Base-by-base conservation (phyloP, 1,139 yeast species). In the Yarrowia galli region DNA sequence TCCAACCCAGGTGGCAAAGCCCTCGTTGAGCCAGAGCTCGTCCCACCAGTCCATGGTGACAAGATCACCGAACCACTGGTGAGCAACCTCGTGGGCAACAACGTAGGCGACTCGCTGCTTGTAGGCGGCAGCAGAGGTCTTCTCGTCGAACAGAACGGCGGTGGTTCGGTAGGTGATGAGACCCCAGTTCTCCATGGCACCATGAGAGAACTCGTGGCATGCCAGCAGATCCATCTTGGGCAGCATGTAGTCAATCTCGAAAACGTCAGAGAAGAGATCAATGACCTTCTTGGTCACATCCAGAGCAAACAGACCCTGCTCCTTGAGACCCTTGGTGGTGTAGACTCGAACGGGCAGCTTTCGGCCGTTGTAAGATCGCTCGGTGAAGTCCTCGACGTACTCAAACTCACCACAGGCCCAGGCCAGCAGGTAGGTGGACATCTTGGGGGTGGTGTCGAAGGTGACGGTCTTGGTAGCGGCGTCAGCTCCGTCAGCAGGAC, bases 21-120 rank as follows among this genome's bases (percentile, higher is more conserved):
- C 93, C 79, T 89, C 95, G 77, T 89, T 89, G 71, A 89, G 82
- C 95, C 95, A 89, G 73, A 89, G 83, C 73, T 88, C 92, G 77
- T 88, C 91, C 95, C 95, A 89, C 89, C 91, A 89, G 71, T 88
- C 87, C 95, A 89, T 89, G 68, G 95, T 89, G 69, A 89, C 93
- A 76, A 89, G 82, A 79, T 89, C 87, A 70, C 95, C 95, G 75
- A 89, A 89, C 93, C 93, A 89, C 79, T 89, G 93, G 76, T 89
- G 95, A 36, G 93, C 95, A 79, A 89, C 81, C 77, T 89, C 95
- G 79, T 89, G 95, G 74, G 88, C 88, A 68, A 89, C 89, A 51
- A 89, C 93, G 73, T 89, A 89, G n/a, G 91, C 87, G 36, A 89
- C 92, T 74, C 89, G 84, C 75, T 87, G 87, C 76, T 83, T 85